Evolutionary conservation across 306 rosid species (phyloP), one percentile per base, ranked within the genome.

Genomic region (Cucurbita pepo): DNA sequence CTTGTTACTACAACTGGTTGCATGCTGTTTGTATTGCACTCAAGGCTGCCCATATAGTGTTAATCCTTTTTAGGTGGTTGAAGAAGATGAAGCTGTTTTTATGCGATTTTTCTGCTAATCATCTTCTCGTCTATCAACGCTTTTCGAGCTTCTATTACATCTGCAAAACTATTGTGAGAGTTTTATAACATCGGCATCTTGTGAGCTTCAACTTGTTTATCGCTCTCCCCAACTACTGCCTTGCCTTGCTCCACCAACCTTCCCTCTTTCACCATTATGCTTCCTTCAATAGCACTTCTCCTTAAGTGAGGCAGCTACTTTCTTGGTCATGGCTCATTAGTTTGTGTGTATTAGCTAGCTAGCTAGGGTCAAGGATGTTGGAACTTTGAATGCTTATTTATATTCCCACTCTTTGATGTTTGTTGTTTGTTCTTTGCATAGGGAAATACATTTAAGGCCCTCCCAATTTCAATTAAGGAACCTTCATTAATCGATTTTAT

Each of bases 1-100:
- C 92, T 83, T 57, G 76, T 81, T 81, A 81, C 86, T 83, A 76
- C 86, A 78, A 79, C 90, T 82, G 84, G 87, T 81, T 83, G 87
- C 30, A 61, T 76, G 55, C 55, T 55, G 76, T 62, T 58, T 80
- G 62, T 78, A 69, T 76, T 79, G 79, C 78, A 25, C 16, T 71
- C 58, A 73, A 65, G 81, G 84, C 85, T 76, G 76, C 77, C 18
- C 81, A 77, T 77, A 62, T 80, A 30, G 34, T 72, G 63, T 69
- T 80, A 76, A 43, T 55, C 56, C 74, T 80, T 77, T 77, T 81
- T 81, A 74, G 81, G 80, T 78, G 81, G 82, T 76, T 81, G 72
- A 61, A 56, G 88, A 82, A 51, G 87, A 78, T 38, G 83, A 73
- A 76, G 88, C 75, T 66, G 77, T 72, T 76, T 58, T 58, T 45